Conservation (phyloP, 169 alveolate genomes). For the Eimeria maxima region DNA sequence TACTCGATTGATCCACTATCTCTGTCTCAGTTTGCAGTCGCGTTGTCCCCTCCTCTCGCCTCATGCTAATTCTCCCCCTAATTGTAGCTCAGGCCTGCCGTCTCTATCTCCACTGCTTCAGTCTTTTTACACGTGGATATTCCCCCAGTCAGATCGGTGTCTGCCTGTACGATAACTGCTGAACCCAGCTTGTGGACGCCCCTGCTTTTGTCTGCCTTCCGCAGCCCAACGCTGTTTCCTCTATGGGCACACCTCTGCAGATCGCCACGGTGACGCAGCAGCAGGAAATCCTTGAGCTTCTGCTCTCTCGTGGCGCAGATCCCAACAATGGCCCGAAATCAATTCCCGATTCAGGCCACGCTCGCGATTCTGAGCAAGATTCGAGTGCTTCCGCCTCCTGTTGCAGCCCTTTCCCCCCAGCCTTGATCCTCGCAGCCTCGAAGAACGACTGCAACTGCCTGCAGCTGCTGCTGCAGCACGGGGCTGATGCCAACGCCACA, state of each 20-base stretch:
- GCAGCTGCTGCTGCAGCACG: slow-evolving; percentile 38
- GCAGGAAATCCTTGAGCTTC: slow-evolving; percentile 35
- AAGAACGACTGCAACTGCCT: slow-evolving; percentile 29
- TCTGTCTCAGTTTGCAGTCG: not conserved
- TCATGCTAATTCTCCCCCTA: not conserved
- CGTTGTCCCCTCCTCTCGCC: not conserved
- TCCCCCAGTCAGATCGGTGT: not conserved
- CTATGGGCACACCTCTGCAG: slow-evolving; percentile 47
- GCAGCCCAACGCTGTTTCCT: slow-evolving; percentile 33
- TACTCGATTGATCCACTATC: no score
- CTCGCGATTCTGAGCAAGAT: not conserved
- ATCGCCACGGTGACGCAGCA: slow-evolving; percentile 45
- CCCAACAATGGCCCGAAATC: slow-evolving; percentile 7
- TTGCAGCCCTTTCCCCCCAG: slow-evolving; percentile 65
- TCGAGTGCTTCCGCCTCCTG: not conserved
- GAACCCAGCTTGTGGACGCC: not conserved
- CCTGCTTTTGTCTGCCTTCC: not conserved
- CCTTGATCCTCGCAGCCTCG: slow-evolving; percentile 65
- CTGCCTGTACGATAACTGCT: not conserved
- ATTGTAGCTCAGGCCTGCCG: not conserved
- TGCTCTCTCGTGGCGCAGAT: slow-evolving; percentile 38
- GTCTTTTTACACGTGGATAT: not conserved
- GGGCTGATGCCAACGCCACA: slow-evolving; percentile 25
- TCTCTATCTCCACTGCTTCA: not conserved
- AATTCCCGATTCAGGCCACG: not conserved